Conservation (phyloP, 495 filamentous ascomycete genomes). For the Staphylotrichum longicolle region DNA sequence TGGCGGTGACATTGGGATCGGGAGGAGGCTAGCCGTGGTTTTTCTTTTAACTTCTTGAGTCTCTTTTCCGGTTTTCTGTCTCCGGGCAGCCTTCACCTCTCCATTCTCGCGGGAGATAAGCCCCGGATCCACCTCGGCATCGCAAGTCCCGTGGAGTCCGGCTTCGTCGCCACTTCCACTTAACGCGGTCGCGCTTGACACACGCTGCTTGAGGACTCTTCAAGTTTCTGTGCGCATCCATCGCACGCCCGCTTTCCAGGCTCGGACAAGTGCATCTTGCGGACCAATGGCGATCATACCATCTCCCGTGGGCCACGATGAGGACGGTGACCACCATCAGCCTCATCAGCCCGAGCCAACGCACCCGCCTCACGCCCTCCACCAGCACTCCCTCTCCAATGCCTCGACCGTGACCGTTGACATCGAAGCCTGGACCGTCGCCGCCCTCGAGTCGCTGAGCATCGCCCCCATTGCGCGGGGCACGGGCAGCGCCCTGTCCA, state of each 20-base stretch:
- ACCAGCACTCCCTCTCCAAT: constrained; percentile 34
- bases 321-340: constrained; percentile 18
- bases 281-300: constrained; percentile 28
- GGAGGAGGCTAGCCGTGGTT: not conserved
- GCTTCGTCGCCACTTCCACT: constrained; percentile 7
- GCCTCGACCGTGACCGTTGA: constrained; percentile 40
- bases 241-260: not conserved
- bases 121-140: not conserved
- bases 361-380: constrained; percentile 14
- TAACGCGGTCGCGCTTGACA: not conserved
- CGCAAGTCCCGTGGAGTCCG: not conserved
- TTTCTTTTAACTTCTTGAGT: not conserved
- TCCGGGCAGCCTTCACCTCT: too few relatives aligned
- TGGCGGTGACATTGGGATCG: not conserved
- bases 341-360: constrained; percentile 21
- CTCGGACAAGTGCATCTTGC: not conserved
- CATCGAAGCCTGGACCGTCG: constrained; percentile 51
- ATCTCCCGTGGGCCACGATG: constrained; percentile 12
- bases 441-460: constrained; percentile 49
- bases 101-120: not conserved
- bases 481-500: constrained; percentile 45
- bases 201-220: not conserved
- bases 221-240: not conserved
- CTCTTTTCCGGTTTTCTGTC: not conserved
- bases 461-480: constrained; percentile 45